Percentiles rank a stretch among this genome's conserved stretches.
Evolutionary conservation across 139 green algal species (phyloP).

Genomic region (Diplosphaera chodatii): DNA sequence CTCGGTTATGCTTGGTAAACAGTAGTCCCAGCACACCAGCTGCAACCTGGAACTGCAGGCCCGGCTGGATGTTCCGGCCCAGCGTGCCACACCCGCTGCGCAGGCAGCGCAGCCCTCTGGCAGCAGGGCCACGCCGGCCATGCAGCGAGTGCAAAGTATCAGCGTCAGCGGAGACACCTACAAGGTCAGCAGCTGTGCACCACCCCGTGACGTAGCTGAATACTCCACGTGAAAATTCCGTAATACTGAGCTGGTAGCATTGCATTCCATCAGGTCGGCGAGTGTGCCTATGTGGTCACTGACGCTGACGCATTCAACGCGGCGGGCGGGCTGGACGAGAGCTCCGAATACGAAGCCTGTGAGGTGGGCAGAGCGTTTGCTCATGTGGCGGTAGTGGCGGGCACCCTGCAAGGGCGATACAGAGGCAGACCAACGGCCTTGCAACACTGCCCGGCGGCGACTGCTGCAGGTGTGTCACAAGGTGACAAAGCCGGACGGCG

Average conservation of each 20-base stretch:
- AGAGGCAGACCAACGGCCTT: too few species aligned
- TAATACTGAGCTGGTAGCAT: too few species aligned
- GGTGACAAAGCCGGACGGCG: background rate
- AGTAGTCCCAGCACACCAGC: too few species aligned
- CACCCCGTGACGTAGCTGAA: too few species aligned
- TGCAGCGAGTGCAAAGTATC: background rate
- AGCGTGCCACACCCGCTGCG: too few species aligned
- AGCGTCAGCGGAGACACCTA: background rate
- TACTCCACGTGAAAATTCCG: too few species aligned
- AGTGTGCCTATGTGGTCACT: background rate
- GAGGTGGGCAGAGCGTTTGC: background rate
- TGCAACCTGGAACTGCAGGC: too few species aligned
- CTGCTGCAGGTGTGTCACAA: background rate
- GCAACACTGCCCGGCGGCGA: too few species aligned
- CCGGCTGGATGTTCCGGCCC: too few species aligned
- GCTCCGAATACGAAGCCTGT: background rate
- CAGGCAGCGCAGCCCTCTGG: background rate
- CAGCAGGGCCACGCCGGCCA: background rate
- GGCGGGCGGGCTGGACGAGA: background rate
- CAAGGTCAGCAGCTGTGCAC: background rate
- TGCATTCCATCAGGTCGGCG: background rate
- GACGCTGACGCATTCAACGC: background rate
- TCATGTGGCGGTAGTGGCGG: too few species aligned
- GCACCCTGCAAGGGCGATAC: too few species aligned
- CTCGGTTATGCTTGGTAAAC: too few species aligned